These are phyloP conservation scores for Bipolaris oryzae DNA, from an alignment of 2,329 filamentous ascomycete genomes.

Conservation along the genomic window DNA sequence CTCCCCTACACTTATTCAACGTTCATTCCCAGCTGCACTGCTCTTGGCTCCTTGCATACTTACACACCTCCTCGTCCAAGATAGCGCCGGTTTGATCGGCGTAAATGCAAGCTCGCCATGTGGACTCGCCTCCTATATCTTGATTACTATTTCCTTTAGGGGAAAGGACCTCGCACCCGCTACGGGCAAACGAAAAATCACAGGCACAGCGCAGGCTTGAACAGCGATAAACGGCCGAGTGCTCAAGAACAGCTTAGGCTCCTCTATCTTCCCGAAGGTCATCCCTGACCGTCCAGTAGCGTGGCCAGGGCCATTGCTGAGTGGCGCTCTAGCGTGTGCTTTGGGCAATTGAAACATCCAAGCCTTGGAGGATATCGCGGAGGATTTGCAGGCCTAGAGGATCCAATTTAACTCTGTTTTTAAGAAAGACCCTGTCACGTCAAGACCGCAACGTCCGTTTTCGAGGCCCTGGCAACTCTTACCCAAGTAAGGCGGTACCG, in stretches of 20 bases:
- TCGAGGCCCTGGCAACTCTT: background rate
- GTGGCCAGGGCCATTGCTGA: slow-evolving; percentile 1
- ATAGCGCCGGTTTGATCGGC: background rate
- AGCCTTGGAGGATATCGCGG: slow-evolving; percentile 9
- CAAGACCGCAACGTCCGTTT: background rate
- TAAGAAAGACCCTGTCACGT: background rate
- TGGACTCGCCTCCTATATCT: background rate
- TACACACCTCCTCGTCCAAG: background rate
- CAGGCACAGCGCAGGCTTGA: background rate
- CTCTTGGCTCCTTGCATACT: background rate
- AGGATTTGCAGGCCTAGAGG: slow-evolving; percentile 10
- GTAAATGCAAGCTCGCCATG: background rate
- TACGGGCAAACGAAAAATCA: background rate
- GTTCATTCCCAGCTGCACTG: slow-evolving; percentile 6
- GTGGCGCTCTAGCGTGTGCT: slow-evolving; percentile 4
- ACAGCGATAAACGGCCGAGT: slow-evolving; percentile 5
- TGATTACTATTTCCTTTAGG: background rate
- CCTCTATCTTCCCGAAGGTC: background rate
- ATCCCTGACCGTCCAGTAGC: slow-evolving; percentile 8
- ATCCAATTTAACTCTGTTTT: background rate
- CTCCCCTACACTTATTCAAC: background rate
- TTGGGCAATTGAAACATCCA: slow-evolving; percentile 4
- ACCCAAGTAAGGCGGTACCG: background rate
- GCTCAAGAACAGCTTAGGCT: slow-evolving; percentile 7
- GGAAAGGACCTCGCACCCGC: background rate